Conservation (phyloP, 139 green algal genomes). For the Zygnema cylindricum region DNA sequence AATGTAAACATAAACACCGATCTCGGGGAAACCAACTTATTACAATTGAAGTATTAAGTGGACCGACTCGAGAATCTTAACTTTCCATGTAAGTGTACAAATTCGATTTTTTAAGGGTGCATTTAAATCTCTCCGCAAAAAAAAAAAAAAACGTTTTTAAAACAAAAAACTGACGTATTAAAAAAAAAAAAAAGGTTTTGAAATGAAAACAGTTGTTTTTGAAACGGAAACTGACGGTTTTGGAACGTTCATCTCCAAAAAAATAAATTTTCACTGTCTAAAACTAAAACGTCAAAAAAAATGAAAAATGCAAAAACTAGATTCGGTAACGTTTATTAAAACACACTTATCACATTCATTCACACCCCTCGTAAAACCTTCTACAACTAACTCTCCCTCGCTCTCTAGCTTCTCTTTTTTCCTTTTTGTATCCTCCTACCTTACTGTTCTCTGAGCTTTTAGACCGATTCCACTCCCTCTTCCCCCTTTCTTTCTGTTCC, state of each 20-base stretch:
- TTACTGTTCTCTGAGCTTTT: neutral
- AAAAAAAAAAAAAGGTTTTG: constrained; percentile 49
- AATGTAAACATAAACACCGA: neutral
- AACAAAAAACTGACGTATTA: constrained; percentile 39
- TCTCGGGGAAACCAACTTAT: neutral
- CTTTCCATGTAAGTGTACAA: neutral
- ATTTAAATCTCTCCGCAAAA: neutral
- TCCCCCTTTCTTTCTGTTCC: neutral
- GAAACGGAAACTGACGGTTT: neutral
- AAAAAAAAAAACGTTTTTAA: constrained; percentile 32
- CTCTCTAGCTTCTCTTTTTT: neutral
- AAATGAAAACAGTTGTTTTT: neutral
- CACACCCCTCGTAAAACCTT: neutral
- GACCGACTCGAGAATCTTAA: neutral
- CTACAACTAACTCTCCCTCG: neutral
- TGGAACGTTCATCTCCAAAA: constrained; percentile 3
- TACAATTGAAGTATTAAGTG: neutral
- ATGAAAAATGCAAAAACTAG: neutral
- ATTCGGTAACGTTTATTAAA: neutral
- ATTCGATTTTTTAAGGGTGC: neutral
- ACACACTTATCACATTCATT: neutral
- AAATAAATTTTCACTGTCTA: neutral
- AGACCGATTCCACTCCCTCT: neutral
- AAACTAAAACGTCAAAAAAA: neutral
- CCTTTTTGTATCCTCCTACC: neutral